Evolutionary conservation across 805 yeast species (phyloP), one percentile per base, ranked within the genome.

Genomic region (Blastobotrys terrestris): DNA sequence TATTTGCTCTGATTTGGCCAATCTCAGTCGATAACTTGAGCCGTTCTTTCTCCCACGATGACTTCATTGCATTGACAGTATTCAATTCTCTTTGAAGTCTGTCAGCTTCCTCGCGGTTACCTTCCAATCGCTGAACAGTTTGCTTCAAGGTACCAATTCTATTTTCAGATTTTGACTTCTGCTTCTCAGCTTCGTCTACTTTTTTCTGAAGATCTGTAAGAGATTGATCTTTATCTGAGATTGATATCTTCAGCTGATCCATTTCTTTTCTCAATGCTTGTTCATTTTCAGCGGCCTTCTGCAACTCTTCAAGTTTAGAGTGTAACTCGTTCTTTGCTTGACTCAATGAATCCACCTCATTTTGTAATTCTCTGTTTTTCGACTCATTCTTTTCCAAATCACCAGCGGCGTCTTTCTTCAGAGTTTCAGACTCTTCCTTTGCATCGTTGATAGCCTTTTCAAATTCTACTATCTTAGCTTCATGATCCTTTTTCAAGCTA

Each of bases 191-290:
- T 13, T 71, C 67, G 50, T 71, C 71, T 46, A 66, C 68, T 53
- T 74, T 71, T 50, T 68, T 73, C 50, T 68, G 60, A 6, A 69
- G 61, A 52, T 73, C 67, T 52, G 78, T 84, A 19, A 75, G 66
- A 7, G 71, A 49, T 18, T 63, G 62, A 26, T 76, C 77, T 51
- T 69, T 69, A 45, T 75, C 78, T 46, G 72, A 68, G 3, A 69
- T 50, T 19, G 67, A 56, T n/a, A 58, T 54, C 61, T 50, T 72
- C 56, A 70, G 72, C 51, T 53, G 68, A 53, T 64, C 62, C 51
- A 64, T 66, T 14, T 75, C 76, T 35, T 60, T 65, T 20, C 64
- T 50, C 21, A 73, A 56, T 1, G 59, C 42, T 3, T 41, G 26
- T 18, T 75, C 77, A 43, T 50, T 39, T 2, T 46, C 52, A 22